These are phyloP conservation scores for Leishmania martiniquensis DNA, from an alignment of 208 protist species.

Conservation along the genomic window DNA sequence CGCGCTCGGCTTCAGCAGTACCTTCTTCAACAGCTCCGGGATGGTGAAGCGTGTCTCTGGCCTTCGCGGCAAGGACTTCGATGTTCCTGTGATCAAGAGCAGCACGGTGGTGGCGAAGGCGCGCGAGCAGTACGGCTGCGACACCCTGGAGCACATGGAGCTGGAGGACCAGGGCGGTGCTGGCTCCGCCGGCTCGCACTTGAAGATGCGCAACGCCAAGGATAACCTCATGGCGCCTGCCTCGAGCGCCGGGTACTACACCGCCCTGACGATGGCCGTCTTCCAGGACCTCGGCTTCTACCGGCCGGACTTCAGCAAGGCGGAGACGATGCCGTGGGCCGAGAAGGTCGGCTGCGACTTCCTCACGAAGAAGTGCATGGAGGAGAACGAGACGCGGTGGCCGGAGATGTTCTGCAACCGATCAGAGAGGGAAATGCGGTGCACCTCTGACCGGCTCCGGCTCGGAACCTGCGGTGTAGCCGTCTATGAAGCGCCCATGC, in stretches of 20 bases:
- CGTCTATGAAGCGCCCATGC: conserved; percentile 5
- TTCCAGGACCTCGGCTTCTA: too few species aligned
- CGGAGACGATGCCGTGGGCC: too few species aligned
- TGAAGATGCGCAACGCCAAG: conserved; percentile 73
- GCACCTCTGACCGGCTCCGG: not conserved
- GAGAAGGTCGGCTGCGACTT: too few species aligned
- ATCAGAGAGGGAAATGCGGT: not conserved
- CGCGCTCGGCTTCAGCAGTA: conserved; percentile 66
- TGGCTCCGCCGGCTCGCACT: conserved; percentile 58
- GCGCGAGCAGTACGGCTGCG: conserved; percentile 81
- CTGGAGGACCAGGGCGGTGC: conserved; percentile 54
- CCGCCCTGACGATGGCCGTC: too few species aligned
- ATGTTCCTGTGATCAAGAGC: conserved; percentile 22
- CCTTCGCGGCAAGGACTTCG: conserved; percentile 33
- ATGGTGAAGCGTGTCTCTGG: conserved; percentile 3
- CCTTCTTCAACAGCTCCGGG: conserved; percentile 10
- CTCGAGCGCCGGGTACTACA: too few species aligned
- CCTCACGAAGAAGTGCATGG: too few species aligned
- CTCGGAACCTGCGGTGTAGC: too few species aligned
- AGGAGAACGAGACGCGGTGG: too few species aligned
- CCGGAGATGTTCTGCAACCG: conserved; percentile 67
- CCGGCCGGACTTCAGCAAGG: too few species aligned
- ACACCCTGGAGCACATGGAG: conserved; percentile 54
- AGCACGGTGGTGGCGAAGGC: conserved; percentile 43
- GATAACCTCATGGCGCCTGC: conserved; percentile 83